These are phyloP conservation scores for Moniliella sp. DNA, from an alignment of 1,284 basidiomycete genomes.

Conservation along the genomic window DNA sequence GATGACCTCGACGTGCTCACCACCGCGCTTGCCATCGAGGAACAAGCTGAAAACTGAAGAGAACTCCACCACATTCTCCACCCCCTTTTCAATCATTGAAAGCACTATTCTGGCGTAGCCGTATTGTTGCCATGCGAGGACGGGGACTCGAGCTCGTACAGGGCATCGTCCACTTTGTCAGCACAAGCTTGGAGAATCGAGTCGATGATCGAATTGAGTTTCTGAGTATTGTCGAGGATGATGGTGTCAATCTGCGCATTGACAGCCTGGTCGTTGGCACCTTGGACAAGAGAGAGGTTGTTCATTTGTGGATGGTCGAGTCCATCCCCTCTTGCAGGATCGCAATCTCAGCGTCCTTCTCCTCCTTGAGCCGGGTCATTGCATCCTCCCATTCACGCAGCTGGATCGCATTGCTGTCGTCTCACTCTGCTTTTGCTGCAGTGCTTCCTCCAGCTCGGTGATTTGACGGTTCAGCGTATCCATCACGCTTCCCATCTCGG, in stretches of 20 bases:
- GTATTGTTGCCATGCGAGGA: conserved; percentile 78
- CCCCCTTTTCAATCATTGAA: conserved; percentile 91
- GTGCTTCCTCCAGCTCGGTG: conserved; percentile 75
- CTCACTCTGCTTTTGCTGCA: conserved; percentile 45
- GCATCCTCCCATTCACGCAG: conserved; percentile 55
- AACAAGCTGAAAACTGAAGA: conserved; percentile 81
- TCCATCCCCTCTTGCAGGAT: conserved; percentile 95
- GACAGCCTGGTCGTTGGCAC: conserved; percentile 63
- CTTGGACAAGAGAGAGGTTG: conserved; percentile 69
- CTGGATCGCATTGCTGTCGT: conserved; percentile 70
- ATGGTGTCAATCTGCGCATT: conserved; percentile 89
- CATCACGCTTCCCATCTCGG: conserved; percentile 70
- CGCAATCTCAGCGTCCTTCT: conserved; percentile 86
- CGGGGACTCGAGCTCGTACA: conserved; percentile 90
- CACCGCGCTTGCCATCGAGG: conserved; percentile 65
- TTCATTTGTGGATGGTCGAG: conserved; percentile 69
- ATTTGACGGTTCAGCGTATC: conserved; percentile 87
- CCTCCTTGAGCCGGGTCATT: conserved; percentile 59
- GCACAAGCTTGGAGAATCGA: conserved; percentile 84
- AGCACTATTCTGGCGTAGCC: conserved; percentile 92
- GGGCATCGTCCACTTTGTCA: conserved; percentile 84
- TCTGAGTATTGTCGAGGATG: conserved; percentile 89
- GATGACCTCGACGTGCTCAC: conserved; percentile 91
- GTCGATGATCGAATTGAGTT: conserved; percentile 93
- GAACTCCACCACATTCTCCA: conserved; percentile 82